These are phyloP conservation scores for Parathielavia appendiculata DNA, from an alignment of 495 filamentous ascomycete genomes.

Conservation along the genomic window DNA sequence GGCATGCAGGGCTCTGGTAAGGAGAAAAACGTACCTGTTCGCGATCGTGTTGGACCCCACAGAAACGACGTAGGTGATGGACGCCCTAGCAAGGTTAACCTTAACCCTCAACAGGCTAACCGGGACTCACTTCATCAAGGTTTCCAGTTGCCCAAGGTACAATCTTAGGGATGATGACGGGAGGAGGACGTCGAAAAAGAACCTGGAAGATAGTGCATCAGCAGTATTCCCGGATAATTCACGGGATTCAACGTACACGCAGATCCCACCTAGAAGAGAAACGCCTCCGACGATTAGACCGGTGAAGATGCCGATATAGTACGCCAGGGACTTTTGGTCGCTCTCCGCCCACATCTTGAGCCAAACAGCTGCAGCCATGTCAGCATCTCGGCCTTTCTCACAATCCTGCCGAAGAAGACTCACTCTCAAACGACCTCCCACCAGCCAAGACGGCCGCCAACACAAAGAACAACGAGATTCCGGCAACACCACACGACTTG, in stretches of 20 bases:
- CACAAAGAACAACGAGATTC: slow-evolving; percentile 5
- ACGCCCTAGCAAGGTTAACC: background rate
- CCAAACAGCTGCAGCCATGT: slow-evolving; percentile 5
- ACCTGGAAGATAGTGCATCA: background rate
- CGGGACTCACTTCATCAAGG: slow-evolving; percentile 11
- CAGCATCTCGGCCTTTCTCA: too few species aligned
- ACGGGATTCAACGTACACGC: background rate
- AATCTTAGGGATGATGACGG: slow-evolving; percentile 3
- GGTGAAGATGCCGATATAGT: slow-evolving; percentile 13
- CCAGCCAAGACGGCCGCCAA: slow-evolving; percentile 7
- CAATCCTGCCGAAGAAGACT: background rate
- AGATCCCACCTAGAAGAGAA: slow-evolving; percentile 3
- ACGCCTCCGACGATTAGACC: slow-evolving; percentile 11
- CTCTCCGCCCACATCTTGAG: slow-evolving; percentile 13
- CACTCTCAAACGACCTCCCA: slow-evolving; percentile 10
- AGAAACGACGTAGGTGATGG: slow-evolving; percentile 8
- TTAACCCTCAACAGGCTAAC: background rate
- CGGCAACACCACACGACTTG: slow-evolving; percentile 1
- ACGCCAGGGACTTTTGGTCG: background rate
- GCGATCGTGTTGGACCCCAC: slow-evolving; percentile 10
- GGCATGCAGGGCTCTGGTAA: background rate
- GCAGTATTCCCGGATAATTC: background rate
- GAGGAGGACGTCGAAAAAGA: slow-evolving; percentile 12
- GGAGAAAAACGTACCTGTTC: background rate
- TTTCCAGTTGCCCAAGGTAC: slow-evolving; percentile 9